Evolutionary conservation across 139 green algal species (phyloP).

Genomic region (Pseudopediastrum boryanum): DNA sequence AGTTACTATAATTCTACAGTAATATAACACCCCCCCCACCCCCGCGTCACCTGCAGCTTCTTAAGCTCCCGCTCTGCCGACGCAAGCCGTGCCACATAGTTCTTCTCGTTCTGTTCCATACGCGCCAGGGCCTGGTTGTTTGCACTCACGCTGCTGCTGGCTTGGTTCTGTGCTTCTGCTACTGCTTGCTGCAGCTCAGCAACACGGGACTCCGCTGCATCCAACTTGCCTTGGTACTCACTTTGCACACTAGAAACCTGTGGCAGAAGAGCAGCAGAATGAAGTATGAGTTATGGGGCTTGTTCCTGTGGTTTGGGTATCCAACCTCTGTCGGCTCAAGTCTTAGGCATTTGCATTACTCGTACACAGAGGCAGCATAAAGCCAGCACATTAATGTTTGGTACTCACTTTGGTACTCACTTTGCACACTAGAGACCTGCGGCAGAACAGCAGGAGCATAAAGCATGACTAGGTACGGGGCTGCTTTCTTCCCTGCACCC

Average conservation of each 20-base stretch:
- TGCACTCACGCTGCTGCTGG: constrained; percentile 16
- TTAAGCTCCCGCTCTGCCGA: constrained; percentile 18
- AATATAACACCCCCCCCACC: not conserved
- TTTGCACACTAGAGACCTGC: not conserved
- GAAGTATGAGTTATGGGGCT: not conserved
- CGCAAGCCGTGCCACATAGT: not conserved
- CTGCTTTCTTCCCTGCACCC: too few relatives aligned
- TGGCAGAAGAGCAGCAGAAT: not conserved
- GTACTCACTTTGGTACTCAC: not conserved
- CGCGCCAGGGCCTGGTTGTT: not conserved
- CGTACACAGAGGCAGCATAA: not conserved
- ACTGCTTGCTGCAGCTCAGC: constrained; percentile 8
- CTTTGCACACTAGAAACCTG: constrained; percentile 31
- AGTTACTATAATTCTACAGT: not conserved
- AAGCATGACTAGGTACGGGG: too few relatives aligned
- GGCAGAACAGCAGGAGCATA: not conserved
- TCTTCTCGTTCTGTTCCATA: constrained; percentile 14
- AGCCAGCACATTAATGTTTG: too few relatives aligned
- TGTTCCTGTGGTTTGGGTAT: not conserved
- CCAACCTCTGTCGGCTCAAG: not conserved
- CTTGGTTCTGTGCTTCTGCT: constrained; percentile 12
- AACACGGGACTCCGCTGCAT: constrained; percentile 25
- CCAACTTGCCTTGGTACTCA: constrained; percentile 19
- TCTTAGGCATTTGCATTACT: not conserved
- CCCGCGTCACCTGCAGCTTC: constrained; percentile 2